Conservation (phyloP, 2,329 filamentous ascomycete genomes). For the Claviceps africana region DNA sequence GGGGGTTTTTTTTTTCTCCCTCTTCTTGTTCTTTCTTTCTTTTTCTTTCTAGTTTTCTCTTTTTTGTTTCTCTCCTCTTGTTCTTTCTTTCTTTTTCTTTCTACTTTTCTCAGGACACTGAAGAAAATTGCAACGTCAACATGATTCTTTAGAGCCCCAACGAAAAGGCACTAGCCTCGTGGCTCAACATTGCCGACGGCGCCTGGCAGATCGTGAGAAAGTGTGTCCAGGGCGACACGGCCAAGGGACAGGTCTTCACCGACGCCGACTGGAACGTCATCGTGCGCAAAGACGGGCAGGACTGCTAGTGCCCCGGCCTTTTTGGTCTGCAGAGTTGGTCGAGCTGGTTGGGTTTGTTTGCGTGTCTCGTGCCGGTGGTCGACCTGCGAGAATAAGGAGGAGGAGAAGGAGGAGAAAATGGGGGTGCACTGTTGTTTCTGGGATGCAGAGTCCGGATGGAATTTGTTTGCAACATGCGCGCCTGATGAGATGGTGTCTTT, state of each 20-base stretch:
- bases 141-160: background rate
- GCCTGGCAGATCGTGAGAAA: background rate
- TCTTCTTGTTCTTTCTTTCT: background rate
- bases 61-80: background rate
- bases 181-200: background rate
- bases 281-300: background rate
- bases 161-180: background rate
- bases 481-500: background rate
- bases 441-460: background rate
- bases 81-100: background rate
- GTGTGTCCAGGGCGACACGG: background rate
- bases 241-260: background rate
- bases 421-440: no score
- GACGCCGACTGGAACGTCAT: background rate
- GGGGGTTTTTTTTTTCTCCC: background rate
- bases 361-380: background rate
- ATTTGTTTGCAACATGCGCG: no score
- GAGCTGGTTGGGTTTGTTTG: background rate
- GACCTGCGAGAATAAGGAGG: background rate
- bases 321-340: background rate
- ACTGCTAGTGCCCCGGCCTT: background rate
- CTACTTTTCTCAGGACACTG: background rate
- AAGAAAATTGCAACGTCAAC: background rate
- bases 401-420: background rate
- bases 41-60: background rate